Evolutionary conservation across 108 stramenopile species (phyloP), one percentile per base, ranked within the genome.

Genomic region (Cyclotella atomus): DNA sequence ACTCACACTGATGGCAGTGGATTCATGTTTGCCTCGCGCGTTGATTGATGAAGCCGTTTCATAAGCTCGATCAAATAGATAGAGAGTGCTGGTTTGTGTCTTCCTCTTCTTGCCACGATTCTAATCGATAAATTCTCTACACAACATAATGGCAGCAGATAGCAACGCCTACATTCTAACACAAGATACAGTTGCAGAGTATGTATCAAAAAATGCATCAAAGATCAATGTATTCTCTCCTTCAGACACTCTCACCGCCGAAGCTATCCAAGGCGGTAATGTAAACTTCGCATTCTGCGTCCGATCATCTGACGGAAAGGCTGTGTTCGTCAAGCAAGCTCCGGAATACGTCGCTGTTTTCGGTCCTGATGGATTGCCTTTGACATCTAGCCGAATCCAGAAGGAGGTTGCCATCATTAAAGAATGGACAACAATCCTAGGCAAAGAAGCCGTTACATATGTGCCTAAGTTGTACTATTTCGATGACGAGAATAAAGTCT

Each of bases 251-350:
- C 78, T 86, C n/a, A 60, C 46, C n/a, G 87, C 85, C 16, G 64
- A 47, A 30, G 77, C 87, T 15, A 94, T 94, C 68, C 50, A 68
- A 36, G 93, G 93, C 10, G 93, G 93, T 34, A 94, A 94, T 68
- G 86, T 94, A 30, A 94, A 94, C 68, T 94, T 87, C 65, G 90
- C 93, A 54, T 94, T 93, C 79, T 86, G 87, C 61, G 85, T 90
- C 16, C 68, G 69, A 3, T 66, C 79, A 25, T 52, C 57, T 34
- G 62, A 73, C 27, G 78, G 70, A 21, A 80, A 59, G 28, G 78
- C 79, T 16, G 75, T 94, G 27, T 94, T 94, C 77, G 77, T 94
- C 21, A 94, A 94, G 65, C 88, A 91, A 70, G 93, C 93, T 15
- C 93, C 93, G 0, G 93, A 94, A 74, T 94, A 87, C 69, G 87